Conservation (phyloP, 2,329 filamentous ascomycete species). For the Trichoderma sp. region DNA sequence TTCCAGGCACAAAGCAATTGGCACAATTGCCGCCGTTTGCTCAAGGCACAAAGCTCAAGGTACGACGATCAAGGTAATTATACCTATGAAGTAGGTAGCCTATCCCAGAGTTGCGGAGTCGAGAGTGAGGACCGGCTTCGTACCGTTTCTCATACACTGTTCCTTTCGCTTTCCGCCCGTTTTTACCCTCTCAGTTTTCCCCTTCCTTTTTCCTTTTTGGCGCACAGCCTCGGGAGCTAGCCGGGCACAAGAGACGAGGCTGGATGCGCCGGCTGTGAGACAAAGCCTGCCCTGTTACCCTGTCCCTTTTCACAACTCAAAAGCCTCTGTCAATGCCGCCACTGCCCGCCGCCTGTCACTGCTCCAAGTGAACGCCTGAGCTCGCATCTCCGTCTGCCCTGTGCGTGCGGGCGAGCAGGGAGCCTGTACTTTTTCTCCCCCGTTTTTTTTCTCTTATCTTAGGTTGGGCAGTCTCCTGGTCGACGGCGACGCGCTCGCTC, state of each 20-base stretch:
- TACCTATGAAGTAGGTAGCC: too few species aligned
- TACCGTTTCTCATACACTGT: neutral
- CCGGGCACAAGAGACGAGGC: neutral
- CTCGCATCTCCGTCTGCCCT: slow-evolving; percentile 19
- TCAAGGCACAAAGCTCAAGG: too few species aligned
- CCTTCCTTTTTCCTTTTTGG: neutral
- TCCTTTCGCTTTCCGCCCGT: neutral
- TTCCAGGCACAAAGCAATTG: neutral
- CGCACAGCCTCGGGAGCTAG: neutral
- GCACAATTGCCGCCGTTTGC: neutral
- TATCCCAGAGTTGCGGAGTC: slow-evolving; percentile 1
- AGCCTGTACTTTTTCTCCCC: neutral
- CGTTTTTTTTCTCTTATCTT: neutral
- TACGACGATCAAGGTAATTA: too few species aligned
- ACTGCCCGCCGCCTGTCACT: slow-evolving; percentile 23
- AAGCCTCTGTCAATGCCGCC: slow-evolving; percentile 31
- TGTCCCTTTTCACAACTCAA: neutral
- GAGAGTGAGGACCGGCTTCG: neutral
- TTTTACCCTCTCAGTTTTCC: neutral
- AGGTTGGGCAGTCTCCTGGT: neutral
- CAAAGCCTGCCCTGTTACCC: neutral
- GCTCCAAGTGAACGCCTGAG: slow-evolving; percentile 18
- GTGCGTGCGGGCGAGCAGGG: slow-evolving; percentile 25
- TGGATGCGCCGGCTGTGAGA: slow-evolving; percentile 2
- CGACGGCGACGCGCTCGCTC: neutral